These are phyloP conservation scores for Eucalyptus polybractea DNA, from an alignment of 345 rosid species.

Conservation along the genomic window DNA sequence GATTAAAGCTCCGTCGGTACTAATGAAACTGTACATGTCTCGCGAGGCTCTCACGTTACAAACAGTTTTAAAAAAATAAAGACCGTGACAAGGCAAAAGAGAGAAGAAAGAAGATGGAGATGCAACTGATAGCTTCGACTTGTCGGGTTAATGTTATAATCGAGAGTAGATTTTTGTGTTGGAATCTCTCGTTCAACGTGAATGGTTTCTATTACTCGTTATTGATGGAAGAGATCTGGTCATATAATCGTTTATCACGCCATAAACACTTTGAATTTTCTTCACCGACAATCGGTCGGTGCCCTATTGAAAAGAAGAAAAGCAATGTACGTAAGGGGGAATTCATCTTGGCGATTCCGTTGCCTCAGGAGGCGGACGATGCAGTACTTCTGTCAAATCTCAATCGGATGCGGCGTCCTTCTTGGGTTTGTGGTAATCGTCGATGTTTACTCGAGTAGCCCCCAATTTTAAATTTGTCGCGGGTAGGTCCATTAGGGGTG, in stretches of 20 bases:
- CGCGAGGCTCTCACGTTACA: background rate
- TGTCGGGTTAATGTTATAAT: background rate
- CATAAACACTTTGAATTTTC: background rate
- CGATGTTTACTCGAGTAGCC: background rate
- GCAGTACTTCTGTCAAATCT: background rate
- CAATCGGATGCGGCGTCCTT: background rate
- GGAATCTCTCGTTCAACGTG: background rate
- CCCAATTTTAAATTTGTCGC: background rate
- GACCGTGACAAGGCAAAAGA: background rate
- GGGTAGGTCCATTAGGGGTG: background rate
- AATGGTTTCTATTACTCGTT: background rate
- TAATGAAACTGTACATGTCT: background rate
- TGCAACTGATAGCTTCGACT: background rate
- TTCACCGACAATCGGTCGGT: background rate
- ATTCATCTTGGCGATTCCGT: background rate
- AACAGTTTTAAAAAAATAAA: background rate
- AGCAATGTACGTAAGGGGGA: background rate
- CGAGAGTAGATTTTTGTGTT: background rate
- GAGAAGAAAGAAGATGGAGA: background rate
- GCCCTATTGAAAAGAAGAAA: background rate
- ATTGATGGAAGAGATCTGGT: background rate
- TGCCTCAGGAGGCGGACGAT: background rate
- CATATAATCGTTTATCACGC: background rate
- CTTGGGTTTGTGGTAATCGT: background rate
- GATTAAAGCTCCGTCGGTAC: background rate